phyloP scores from a whole-genome alignment of 2,329 filamentous ascomycete genomes.

The Boeremia lycopersici region DNA sequence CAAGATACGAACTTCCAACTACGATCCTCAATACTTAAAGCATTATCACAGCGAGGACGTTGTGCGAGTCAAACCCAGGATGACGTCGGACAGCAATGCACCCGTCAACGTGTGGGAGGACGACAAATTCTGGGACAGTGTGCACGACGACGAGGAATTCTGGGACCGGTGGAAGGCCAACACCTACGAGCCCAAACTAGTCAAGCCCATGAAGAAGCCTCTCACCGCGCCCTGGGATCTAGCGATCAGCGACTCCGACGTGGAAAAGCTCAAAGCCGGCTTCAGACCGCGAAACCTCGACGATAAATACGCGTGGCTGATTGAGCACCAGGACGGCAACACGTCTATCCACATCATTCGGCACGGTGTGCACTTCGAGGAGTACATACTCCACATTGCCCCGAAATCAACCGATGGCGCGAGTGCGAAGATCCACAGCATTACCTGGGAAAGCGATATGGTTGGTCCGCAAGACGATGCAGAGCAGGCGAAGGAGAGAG shows the following conservation, averaged over 20 bases:
- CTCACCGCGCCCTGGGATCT: neutral
- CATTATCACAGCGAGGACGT: neutral
- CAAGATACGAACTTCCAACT: neutral
- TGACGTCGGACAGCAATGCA: neutral
- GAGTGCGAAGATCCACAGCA: neutral
- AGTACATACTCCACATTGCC: neutral
- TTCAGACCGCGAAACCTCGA: neutral
- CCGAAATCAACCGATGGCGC: neutral
- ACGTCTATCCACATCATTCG: neutral
- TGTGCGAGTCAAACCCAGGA: neutral
- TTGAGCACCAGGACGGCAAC: neutral
- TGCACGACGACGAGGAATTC: neutral
- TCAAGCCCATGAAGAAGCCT: neutral
- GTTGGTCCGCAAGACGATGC: neutral
- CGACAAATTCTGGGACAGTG: neutral
- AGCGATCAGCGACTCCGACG: neutral
- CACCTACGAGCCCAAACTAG: neutral
- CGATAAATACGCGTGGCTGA: neutral
- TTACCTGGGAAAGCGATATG: neutral
- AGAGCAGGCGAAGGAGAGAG: neutral
- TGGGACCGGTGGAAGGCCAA: neutral
- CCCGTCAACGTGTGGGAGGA: neutral
- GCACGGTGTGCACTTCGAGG: neutral
- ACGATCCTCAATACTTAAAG: neutral
- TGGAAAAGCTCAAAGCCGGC: neutral